Percentiles rank a stretch among this genome's conserved stretches.
Conservation (phyloP, 148 eudicot species). For the Silene conica region DNA sequence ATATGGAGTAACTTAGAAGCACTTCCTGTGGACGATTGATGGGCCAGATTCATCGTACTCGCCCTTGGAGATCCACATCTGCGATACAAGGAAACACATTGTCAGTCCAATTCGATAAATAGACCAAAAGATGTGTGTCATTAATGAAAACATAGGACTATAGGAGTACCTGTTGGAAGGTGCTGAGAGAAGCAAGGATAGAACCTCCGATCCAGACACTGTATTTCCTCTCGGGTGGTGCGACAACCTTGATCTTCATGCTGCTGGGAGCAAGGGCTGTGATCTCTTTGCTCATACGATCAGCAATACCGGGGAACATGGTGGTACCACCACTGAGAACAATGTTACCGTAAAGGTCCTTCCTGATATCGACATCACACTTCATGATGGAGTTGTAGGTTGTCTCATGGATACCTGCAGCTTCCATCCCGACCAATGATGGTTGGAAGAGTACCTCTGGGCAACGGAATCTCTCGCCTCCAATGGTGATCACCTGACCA, state of each 20-base stretch:
- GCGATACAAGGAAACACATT: not conserved
- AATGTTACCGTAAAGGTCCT: constrained; percentile 39
- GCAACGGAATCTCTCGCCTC: constrained; percentile 40
- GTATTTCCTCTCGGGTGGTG: constrained; percentile 43
- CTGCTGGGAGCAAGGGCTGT: constrained; percentile 42
- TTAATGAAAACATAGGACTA: not conserved
- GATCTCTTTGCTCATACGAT: constrained; percentile 40
- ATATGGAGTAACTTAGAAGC: constrained; percentile 28
- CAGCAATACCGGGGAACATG: constrained; percentile 43
- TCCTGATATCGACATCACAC: constrained; percentile 44
- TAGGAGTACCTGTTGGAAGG: constrained; percentile 36
- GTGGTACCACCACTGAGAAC: constrained; percentile 47
- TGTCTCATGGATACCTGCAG: constrained; percentile 37
- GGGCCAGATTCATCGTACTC: constrained; percentile 40
- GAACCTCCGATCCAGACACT: constrained; percentile 47
- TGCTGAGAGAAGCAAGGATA: constrained; percentile 40
- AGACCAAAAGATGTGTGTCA: not conserved
- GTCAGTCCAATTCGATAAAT: not conserved
- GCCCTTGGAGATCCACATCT: constrained; percentile 44
- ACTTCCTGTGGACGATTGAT: constrained; percentile 40
- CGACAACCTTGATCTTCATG: constrained; percentile 44
- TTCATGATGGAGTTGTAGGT: constrained; percentile 42
- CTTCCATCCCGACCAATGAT: constrained; percentile 36
- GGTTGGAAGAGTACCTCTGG: constrained; percentile 45
- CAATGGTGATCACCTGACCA: constrained; percentile 38